Percentiles rank a stretch among this genome's conserved stretches.
Conservation (phyloP, 116 monocot genomes). For the Phalaenopsis hybrid region DNA sequence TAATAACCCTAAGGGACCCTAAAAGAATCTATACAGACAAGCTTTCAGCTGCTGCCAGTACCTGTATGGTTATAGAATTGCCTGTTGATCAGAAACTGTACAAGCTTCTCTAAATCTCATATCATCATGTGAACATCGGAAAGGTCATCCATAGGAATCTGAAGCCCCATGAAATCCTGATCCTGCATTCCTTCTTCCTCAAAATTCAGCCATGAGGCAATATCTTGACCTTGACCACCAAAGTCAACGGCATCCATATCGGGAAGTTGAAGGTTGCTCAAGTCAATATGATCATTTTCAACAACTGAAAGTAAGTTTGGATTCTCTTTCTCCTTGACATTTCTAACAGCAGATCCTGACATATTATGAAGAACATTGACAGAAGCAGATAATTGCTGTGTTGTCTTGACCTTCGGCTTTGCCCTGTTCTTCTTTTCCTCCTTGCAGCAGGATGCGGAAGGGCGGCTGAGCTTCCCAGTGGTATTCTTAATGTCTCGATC, state of each 20-base stretch:
- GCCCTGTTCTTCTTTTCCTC: slow-evolving; percentile 45
- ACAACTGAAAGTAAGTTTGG: neutral
- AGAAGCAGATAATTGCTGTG: slow-evolving; percentile 29
- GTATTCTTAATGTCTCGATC: slow-evolving; percentile 39
- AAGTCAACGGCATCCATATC: slow-evolving; percentile 32
- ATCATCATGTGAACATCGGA: slow-evolving; percentile 38
- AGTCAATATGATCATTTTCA: slow-evolving; percentile 23
- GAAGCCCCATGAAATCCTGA: slow-evolving; percentile 45
- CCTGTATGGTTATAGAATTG: neutral
- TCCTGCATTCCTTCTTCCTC: slow-evolving; percentile 54
- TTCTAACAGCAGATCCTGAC: slow-evolving; percentile 8
- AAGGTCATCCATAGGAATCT: slow-evolving; percentile 63
- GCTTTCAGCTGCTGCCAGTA: neutral
- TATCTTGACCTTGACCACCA: slow-evolving; percentile 42
- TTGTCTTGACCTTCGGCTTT: slow-evolving; percentile 43
- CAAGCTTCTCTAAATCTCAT: neutral
- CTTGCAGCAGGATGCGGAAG: slow-evolving; percentile 27
- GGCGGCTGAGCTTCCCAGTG: slow-evolving; percentile 23
- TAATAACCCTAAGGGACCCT: neutral
- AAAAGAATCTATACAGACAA: slow-evolving; percentile 18
- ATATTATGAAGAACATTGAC: slow-evolving; percentile 17
- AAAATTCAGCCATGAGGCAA: slow-evolving; percentile 39
- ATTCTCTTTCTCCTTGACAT: slow-evolving; percentile 12
- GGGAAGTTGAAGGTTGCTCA: slow-evolving; percentile 25
- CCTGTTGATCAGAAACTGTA: slow-evolving; percentile 1